Conservation (phyloP, 352 stramenopile genomes). For the Phytopythium boreale region DNA sequence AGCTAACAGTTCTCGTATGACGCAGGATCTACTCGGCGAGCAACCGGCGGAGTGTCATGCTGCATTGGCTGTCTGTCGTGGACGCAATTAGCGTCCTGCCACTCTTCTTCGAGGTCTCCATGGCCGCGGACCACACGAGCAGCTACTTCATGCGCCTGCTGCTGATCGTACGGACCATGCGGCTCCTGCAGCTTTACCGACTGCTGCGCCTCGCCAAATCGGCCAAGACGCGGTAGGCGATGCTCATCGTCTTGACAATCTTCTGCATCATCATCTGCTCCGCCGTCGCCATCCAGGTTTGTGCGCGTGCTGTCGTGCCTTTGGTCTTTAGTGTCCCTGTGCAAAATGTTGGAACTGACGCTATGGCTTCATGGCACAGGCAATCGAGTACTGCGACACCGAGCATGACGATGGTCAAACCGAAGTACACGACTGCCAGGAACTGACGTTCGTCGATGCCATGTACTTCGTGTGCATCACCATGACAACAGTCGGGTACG, state of each 20-base stretch:
- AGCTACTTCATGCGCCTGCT: conserved; percentile 55
- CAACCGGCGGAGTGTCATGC: conserved; percentile 51
- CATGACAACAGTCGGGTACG: conserved; percentile 77
- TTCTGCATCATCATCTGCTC: conserved; percentile 64
- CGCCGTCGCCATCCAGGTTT: conserved; percentile 55
- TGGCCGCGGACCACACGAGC: conserved; percentile 21
- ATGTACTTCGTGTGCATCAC: conserved; percentile 87
- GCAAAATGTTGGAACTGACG: background rate
- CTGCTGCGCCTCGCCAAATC: conserved; percentile 54
- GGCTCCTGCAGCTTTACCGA: conserved; percentile 63
- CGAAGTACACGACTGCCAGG: conserved; percentile 45
- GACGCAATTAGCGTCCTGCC: conserved; percentile 49
- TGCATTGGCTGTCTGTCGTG: conserved; percentile 61
- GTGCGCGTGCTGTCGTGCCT: too few species aligned
- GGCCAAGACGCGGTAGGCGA: conserved; percentile 48
- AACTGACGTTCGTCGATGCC: conserved; percentile 70
- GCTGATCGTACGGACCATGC: conserved; percentile 56
- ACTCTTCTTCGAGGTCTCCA: conserved; percentile 32
- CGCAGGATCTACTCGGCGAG: conserved; percentile 59
- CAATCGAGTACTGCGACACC: conserved; percentile 61
- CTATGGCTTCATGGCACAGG: conserved; percentile 21
- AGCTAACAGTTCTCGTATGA: background rate
- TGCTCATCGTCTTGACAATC: conserved; percentile 51
- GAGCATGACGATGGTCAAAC: background rate
- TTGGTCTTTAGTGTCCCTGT: background rate